phyloP scores from a whole-genome alignment of 495 filamentous ascomycete genomes.

The Xylaria curta region DNA sequence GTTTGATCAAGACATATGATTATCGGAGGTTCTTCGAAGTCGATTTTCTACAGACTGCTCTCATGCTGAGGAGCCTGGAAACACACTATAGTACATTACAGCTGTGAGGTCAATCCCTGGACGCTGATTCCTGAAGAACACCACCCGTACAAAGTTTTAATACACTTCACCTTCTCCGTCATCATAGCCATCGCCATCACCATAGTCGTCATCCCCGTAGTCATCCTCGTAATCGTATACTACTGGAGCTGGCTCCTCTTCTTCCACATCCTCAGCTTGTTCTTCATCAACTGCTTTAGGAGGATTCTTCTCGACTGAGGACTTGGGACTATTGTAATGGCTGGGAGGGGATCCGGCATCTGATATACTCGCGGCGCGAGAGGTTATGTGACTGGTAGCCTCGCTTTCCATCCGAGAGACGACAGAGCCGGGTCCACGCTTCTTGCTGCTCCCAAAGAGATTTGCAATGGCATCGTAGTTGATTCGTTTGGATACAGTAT shows the following conservation, averaged over 20 bases:
- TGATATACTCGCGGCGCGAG: slow-evolving; percentile 34
- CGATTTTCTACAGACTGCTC: not conserved
- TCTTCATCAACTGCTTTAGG: slow-evolving; percentile 28
- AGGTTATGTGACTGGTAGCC: slow-evolving; percentile 33
- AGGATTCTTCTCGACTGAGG: slow-evolving; percentile 19
- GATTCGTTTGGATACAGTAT: slow-evolving; percentile 75
- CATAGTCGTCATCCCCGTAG: slow-evolving; percentile 41
- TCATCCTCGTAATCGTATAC: slow-evolving; percentile 34
- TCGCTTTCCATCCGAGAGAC: slow-evolving; percentile 37
- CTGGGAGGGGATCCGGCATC: slow-evolving; percentile 20
- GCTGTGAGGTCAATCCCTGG: not conserved
- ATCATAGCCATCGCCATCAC: slow-evolving; percentile 39
- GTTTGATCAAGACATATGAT: not conserved
- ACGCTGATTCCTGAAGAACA: slow-evolving; percentile 8
- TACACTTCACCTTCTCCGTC: slow-evolving; percentile 28
- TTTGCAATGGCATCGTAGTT: slow-evolving; percentile 75
- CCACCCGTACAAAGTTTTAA: slow-evolving; percentile 13
- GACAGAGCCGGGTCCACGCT: slow-evolving; percentile 46
- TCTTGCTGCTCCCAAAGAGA: slow-evolving; percentile 49
- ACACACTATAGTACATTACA: not conserved
- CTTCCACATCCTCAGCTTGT: slow-evolving; percentile 31
- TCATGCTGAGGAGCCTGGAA: not conserved
- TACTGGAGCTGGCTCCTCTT: slow-evolving; percentile 30
- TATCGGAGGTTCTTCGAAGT: not conserved
- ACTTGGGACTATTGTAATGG: slow-evolving; percentile 6